Conservation (phyloP, 1,139 yeast genomes). For the Yamadazyma conglobata region DNA sequence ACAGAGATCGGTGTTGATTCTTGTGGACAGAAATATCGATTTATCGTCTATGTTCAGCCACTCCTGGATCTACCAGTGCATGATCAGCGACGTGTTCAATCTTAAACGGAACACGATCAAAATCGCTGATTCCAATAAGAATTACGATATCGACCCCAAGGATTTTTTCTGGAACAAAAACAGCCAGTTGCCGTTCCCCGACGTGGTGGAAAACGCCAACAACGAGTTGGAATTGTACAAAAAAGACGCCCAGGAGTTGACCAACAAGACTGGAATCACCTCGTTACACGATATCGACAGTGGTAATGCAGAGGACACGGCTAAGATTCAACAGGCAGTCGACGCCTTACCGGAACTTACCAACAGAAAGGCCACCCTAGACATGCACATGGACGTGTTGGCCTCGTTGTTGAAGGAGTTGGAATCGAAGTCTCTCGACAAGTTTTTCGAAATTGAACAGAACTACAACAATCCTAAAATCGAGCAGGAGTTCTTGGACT, state of each 20-base stretch:
- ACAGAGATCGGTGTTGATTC: slow-evolving; percentile 71
- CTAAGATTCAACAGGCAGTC: slow-evolving; percentile 82
- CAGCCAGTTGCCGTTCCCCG: slow-evolving; percentile 90
- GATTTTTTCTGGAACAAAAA: slow-evolving; percentile 91
- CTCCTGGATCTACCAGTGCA: slow-evolving; percentile 96
- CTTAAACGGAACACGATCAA: slow-evolving; percentile 70
- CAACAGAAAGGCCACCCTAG: slow-evolving; percentile 81
- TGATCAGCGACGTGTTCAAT: slow-evolving; percentile 88
- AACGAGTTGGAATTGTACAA: slow-evolving; percentile 76
- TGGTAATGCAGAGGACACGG: slow-evolving; percentile 43
- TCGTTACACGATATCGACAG: slow-evolving; percentile 74
- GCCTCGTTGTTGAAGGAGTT: slow-evolving; percentile 79
- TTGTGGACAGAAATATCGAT: slow-evolving; percentile 86
- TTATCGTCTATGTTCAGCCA: slow-evolving; percentile 92
- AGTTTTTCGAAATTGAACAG: slow-evolving; percentile 92
- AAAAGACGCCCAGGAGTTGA: slow-evolving; percentile 80
- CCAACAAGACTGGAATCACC: slow-evolving; percentile 72
- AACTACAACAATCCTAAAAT: slow-evolving; percentile 59
- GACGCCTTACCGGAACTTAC: slow-evolving; percentile 91
- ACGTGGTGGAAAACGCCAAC: slow-evolving; percentile 95
- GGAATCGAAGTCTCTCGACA: slow-evolving; percentile 81
- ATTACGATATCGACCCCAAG: slow-evolving; percentile 83
- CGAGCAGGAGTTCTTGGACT: slow-evolving; percentile 56
- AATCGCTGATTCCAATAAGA: slow-evolving; percentile 38
- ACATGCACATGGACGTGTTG: slow-evolving; percentile 95